phyloP scores from a whole-genome alignment of 2,329 filamentous ascomycete species.

The Albophoma yamanashiensis region DNA sequence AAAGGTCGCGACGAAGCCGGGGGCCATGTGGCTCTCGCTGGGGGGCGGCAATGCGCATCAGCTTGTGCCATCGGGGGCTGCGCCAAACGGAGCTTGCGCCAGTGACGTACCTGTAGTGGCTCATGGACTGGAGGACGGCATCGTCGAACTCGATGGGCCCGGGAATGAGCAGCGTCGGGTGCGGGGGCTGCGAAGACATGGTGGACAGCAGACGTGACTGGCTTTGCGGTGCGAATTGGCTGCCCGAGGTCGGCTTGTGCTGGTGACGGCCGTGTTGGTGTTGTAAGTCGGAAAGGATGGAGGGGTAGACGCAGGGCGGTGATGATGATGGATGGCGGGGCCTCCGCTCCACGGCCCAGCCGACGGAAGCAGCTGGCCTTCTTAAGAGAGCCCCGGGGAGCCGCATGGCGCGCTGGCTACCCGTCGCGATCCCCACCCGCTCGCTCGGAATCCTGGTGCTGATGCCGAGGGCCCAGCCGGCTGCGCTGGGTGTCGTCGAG shows the following conservation, averaged over 20 bases:
- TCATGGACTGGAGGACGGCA: conserved; percentile 90
- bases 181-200: conserved; percentile 53
- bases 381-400: neutral
- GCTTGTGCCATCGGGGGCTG: neutral
- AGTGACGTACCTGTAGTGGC: conserved; percentile 67
- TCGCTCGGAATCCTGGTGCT: neutral
- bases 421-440: neutral
- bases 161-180: conserved; percentile 79
- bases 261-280: neutral
- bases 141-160: conserved; percentile 98
- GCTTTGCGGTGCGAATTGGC: conserved; percentile 2
- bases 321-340: conserved; percentile 15
- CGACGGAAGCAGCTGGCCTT: conserved; percentile 8
- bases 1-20: conserved; percentile 81
- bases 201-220: conserved; percentile 17
- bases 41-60: neutral
- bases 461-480: conserved; percentile 1
- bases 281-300: conserved; percentile 5
- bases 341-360: conserved; percentile 16
- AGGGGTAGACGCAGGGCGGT: conserved; percentile 11
- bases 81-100: neutral
- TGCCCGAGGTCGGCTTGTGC: neutral
- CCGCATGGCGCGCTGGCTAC: conserved; percentile 1
- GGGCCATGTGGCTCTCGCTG: conserved; percentile 89
- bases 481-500: neutral